Evolutionary conservation across 345 rosid species (phyloP).

Genomic region (Geranium rotundifolium): DNA sequence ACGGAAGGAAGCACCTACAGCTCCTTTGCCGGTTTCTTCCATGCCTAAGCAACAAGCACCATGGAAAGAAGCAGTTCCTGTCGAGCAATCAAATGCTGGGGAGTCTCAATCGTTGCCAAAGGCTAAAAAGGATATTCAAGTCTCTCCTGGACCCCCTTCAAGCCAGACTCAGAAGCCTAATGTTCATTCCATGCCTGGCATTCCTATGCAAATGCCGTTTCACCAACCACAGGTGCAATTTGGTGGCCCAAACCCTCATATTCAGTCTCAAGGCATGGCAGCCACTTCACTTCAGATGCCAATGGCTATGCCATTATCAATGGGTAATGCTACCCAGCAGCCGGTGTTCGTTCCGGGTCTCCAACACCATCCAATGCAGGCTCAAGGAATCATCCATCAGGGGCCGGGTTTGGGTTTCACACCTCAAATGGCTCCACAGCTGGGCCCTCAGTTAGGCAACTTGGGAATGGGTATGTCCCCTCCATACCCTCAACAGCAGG

Average conservation of each 20-base stretch:
- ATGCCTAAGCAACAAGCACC: slow-evolving; percentile 40
- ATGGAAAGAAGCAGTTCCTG: slow-evolving; percentile 32
- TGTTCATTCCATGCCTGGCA: slow-evolving; percentile 37
- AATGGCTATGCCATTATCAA: slow-evolving; percentile 48
- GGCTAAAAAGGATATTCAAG: slow-evolving; percentile 46
- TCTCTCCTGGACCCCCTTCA: slow-evolving; percentile 27
- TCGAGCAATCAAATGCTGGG: slow-evolving; percentile 32
- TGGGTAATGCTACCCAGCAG: slow-evolving; percentile 61
- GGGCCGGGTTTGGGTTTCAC: slow-evolving; percentile 64
- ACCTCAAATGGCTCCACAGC: slow-evolving; percentile 48
- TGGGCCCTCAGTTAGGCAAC: slow-evolving; percentile 54
- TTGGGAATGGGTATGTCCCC: slow-evolving; percentile 53
- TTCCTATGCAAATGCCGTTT: slow-evolving; percentile 58
- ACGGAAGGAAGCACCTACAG: slow-evolving; percentile 32
- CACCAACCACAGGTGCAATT: slow-evolving; percentile 66
- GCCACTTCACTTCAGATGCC: slow-evolving; percentile 62
- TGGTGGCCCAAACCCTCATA: slow-evolving; percentile 56
- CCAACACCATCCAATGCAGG: slow-evolving; percentile 55
- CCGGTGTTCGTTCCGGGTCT: slow-evolving; percentile 63
- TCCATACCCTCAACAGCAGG: slow-evolving; percentile 68
- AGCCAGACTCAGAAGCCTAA: slow-evolving; percentile 53
- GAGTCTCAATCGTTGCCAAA: slow-evolving; percentile 34
- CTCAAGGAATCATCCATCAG: slow-evolving; percentile 83
- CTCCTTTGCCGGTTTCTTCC: slow-evolving; percentile 38
- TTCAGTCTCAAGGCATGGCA: slow-evolving; percentile 60